phyloP scores from a whole-genome alignment of 2,329 filamentous ascomycete genomes.

The Chalaropsis thielavioides region DNA sequence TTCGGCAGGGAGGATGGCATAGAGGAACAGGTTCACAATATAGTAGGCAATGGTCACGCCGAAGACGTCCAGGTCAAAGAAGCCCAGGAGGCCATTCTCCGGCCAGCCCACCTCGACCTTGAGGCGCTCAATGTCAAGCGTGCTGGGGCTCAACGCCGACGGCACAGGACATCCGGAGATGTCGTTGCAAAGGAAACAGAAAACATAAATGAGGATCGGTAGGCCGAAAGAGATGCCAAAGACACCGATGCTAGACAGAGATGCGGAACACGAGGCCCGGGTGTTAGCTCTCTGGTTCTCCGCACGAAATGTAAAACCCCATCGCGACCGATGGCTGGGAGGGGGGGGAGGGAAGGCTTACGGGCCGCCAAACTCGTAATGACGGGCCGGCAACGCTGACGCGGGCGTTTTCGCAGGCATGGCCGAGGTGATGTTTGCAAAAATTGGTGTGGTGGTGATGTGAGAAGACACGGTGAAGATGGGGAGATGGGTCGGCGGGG shows the following conservation, averaged over 20 bases:
- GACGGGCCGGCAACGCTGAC: conserved; percentile 25
- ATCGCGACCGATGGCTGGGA: background rate
- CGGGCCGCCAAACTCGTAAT: conserved; percentile 41
- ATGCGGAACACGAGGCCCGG: background rate
- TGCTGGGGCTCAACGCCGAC: conserved; percentile 58
- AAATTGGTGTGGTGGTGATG: background rate
- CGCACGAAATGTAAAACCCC: no score
- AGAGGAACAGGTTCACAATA: conserved; percentile 56
- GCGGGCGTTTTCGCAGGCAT: conserved; percentile 20
- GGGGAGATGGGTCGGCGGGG: background rate
- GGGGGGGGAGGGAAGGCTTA: conserved; percentile 23
- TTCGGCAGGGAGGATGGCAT: conserved; percentile 60
- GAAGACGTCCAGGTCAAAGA: conserved; percentile 55
- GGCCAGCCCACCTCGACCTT: conserved; percentile 77
- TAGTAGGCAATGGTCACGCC: conserved; percentile 67
- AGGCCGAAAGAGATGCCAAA: conserved; percentile 66
- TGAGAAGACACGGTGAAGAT: background rate
- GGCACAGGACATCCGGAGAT: conserved; percentile 80
- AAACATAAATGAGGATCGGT: conserved; percentile 62
- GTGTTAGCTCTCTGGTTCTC: background rate
- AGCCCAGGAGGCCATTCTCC: conserved; percentile 49
- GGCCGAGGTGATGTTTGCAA: background rate
- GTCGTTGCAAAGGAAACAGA: conserved; percentile 83
- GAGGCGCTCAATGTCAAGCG: conserved; percentile 54
- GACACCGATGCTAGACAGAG: conserved; percentile 49